A percentile compares a stretch with the other conserved stretches of the same genome.
phyloP scores from a whole-genome alignment of 2,329 filamentous ascomycete species.

The Eutypella sp. region DNA sequence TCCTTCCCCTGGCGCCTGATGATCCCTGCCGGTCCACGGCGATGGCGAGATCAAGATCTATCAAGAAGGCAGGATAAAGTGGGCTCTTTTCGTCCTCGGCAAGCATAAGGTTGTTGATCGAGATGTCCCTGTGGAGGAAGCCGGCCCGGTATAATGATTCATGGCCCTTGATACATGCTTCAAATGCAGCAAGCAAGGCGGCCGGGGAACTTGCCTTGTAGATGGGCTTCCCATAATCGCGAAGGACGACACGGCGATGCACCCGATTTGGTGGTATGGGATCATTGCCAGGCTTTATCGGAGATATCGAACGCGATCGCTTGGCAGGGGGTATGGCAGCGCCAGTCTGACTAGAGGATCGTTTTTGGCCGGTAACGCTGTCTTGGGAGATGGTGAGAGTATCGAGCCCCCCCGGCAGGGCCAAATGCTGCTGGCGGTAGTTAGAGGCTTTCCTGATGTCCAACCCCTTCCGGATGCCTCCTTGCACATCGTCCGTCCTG shows the following conservation, averaged over 20 bases:
- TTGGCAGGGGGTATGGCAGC: neutral
- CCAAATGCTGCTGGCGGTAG: neutral
- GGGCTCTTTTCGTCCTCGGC: conserved; percentile 30
- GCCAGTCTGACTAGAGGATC: neutral
- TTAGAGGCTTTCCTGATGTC: neutral
- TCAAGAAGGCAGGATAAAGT: conserved; percentile 27
- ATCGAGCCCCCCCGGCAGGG: neutral
- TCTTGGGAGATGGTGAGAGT: neutral
- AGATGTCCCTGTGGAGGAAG: conserved; percentile 36
- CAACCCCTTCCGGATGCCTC: neutral
- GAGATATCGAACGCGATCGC: neutral
- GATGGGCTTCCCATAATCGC: conserved; percentile 32
- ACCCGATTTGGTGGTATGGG: conserved; percentile 26
- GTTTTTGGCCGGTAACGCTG: neutral
- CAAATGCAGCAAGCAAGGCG: conserved; percentile 28
- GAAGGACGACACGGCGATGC: conserved; percentile 32
- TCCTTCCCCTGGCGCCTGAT: conserved; percentile 31
- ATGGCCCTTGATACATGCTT: conserved; percentile 30
- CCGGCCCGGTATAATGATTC: conserved; percentile 24
- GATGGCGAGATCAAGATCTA: conserved; percentile 28
- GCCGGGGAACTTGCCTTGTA: conserved; percentile 30
- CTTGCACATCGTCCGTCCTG: neutral
- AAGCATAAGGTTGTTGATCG: conserved; percentile 33
- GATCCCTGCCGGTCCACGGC: conserved; percentile 20
- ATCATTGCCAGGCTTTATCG: neutral